Conservation (phyloP, 192 early-diverging fungal species). For the Backusella macrospora region DNA sequence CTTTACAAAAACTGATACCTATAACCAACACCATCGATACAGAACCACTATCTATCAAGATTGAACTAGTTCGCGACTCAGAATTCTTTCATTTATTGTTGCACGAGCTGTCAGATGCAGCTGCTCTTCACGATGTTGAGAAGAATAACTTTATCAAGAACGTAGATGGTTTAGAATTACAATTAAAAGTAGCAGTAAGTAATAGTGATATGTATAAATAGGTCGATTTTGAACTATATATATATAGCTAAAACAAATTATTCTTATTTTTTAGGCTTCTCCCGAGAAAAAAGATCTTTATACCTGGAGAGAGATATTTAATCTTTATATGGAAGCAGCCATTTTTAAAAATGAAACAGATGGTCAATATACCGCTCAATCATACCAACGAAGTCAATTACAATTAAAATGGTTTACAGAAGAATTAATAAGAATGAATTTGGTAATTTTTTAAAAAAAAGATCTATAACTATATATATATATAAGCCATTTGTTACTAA, state of each 20-base stretch:
- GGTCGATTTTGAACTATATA: neutral
- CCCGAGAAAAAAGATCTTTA: slow-evolving; percentile 79
- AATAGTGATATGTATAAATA: neutral
- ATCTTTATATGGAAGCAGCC: slow-evolving; percentile 66
- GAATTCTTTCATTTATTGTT: slow-evolving; percentile 41
- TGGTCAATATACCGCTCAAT: slow-evolving; percentile 46
- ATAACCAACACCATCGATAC: neutral
- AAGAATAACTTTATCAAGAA: slow-evolving; percentile 14
- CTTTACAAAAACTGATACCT: slow-evolving; percentile 16
- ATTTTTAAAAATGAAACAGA: slow-evolving; percentile 66
- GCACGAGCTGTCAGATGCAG: slow-evolving; percentile 25
- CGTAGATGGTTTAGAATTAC: slow-evolving; percentile 26
- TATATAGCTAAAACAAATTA: slow-evolving; percentile 41
- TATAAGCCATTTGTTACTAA: neutral
- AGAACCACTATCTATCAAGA: slow-evolving; percentile 25
- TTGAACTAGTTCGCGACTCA: slow-evolving; percentile 36
- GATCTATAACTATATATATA: neutral
- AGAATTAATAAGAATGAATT: slow-evolving; percentile 54
- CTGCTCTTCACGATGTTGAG: slow-evolving; percentile 21
- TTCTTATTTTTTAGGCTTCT: slow-evolving; percentile 50
- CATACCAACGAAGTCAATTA: slow-evolving; percentile 52
- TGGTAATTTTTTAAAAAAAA: slow-evolving; percentile 31
- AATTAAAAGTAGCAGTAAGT: slow-evolving; percentile 34
- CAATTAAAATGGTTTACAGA: slow-evolving; percentile 60
- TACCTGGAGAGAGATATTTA: slow-evolving; percentile 71